Base-by-base conservation (phyloP, 2,329 filamentous ascomycete genomes). In the Macrophomina tecta region DNA sequence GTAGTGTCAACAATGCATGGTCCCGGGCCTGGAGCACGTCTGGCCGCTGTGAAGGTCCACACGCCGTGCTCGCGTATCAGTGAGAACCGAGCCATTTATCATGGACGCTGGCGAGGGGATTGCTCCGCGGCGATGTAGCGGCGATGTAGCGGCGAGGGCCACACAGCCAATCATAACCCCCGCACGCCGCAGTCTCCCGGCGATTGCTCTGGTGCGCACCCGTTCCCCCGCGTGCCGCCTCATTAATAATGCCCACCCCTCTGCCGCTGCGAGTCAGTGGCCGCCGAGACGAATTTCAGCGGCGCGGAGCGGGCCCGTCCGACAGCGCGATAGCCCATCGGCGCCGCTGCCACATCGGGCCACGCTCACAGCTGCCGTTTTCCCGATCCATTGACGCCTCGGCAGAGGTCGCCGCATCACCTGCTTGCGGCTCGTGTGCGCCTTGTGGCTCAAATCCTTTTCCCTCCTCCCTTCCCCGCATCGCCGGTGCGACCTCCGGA, bases 381-480 rank as follows among this genome's bases (percentile, higher is more conserved):
- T 23, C 46, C 46, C n/a, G 7, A 49, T 23, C 5, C 18, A 49
- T 49, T 4, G n/a, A 8, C 6, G 46, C 46, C 7, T 23, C 16
- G 46, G n/a, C 23, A 7, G 3, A 28, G n/a, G 5, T 49, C 46
- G n/a, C 23, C 42, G 42, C 42, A 45, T 45, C 42, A 12, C 8
- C 16, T 5, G 12, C 8, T 14, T 45, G 11, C 42, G 12, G 1
- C 42, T 16, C 42, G 11, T n/a, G 42, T 5, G 2, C 42, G 11
- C 11, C 11, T 14, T 16, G 42, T 5, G 5, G 4, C 42, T 14
- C 42, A 12, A 45, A 11, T 14, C 18, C 48, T 40, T 28, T 14
- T 36, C 36, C 11, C 12, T 58, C 23, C n/a, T 16, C 8, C 42
- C 1, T 62, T 36, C 58, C 58, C 58, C 58, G 58, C 58, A 48